These are phyloP conservation scores for Monosporascus sp. DNA, from an alignment of 2,329 filamentous ascomycete genomes.

Conservation along the genomic window DNA sequence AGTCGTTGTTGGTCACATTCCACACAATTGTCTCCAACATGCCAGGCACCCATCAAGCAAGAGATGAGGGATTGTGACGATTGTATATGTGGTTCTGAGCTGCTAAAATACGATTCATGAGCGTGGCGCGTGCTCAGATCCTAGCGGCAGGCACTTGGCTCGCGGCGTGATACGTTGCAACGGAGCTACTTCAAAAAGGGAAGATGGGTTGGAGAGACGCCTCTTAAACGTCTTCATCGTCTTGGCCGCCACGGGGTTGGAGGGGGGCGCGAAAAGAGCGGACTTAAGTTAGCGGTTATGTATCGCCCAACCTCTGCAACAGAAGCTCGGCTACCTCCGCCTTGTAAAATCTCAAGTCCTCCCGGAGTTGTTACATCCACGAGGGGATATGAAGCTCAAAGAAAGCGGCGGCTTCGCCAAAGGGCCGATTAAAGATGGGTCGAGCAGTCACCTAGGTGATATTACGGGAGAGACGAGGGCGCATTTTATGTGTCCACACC, in stretches of 20 bases:
- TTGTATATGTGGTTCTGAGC: not conserved
- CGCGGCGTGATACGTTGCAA: not conserved
- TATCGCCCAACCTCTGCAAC: no score
- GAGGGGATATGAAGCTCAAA: not conserved
- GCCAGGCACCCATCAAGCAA: no score
- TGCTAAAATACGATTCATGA: not conserved
- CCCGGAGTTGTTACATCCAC: no score
- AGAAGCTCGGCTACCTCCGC: no score
- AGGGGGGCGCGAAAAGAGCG: not conserved
- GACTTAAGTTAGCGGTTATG: not conserved
- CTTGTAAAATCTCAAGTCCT: no score
- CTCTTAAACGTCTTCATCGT: not conserved
- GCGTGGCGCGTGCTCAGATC: not conserved
- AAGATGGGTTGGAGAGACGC: not conserved
- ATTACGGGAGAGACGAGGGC: no score
- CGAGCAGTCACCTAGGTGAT: no score
- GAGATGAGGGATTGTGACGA: no score
- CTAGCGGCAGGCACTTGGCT: not conserved
- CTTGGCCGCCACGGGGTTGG: not conserved
- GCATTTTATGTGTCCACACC: no score
- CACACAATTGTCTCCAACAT: not conserved
- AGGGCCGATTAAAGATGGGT: not conserved
- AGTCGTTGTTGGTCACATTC: slow-evolving; percentile 3
- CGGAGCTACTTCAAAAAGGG: not conserved
- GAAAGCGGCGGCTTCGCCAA: not conserved